Conservation (phyloP, 2,329 filamentous ascomycete genomes). For the Penicillium digitatum region DNA sequence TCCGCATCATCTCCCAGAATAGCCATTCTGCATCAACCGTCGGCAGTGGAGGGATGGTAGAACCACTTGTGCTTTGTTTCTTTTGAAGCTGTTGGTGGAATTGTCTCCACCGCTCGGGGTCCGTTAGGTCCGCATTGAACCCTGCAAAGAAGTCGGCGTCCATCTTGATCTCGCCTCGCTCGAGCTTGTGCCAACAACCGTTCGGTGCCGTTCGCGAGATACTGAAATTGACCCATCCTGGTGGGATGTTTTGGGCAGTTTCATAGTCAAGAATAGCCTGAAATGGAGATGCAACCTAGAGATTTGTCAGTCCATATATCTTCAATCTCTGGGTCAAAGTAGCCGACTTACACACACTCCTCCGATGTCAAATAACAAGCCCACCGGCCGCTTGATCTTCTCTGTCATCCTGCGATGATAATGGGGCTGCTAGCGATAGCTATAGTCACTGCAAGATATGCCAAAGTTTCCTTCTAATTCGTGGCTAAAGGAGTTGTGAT, state of each 20-base stretch:
- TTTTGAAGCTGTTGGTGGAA: slow-evolving; percentile 46
- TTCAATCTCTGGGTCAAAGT: background rate
- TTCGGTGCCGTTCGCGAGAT: slow-evolving; percentile 73
- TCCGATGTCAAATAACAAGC: slow-evolving; percentile 89
- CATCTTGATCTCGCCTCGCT: slow-evolving; percentile 75
- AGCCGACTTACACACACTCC: slow-evolving; percentile 77
- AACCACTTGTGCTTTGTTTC: slow-evolving; percentile 22
- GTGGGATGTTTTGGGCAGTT: slow-evolving; percentile 66
- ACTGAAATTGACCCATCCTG: slow-evolving; percentile 86
- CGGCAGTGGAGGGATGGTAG: slow-evolving; percentile 60
- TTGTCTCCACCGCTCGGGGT: slow-evolving; percentile 62
- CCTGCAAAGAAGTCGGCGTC: slow-evolving; percentile 69
- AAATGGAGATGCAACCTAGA: slow-evolving; percentile 81
- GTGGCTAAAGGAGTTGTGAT: background rate
- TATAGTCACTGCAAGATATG: background rate
- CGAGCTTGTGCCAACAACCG: slow-evolving; percentile 84
- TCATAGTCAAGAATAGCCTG: slow-evolving; percentile 93
- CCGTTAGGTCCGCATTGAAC: slow-evolving; percentile 71
- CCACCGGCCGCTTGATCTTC: slow-evolving; percentile 56
- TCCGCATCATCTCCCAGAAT: slow-evolving; percentile 88
- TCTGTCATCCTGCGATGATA: slow-evolving; percentile 34
- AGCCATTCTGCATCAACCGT: slow-evolving; percentile 71
- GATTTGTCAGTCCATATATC: slow-evolving; percentile 6
- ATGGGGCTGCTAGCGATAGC: background rate
- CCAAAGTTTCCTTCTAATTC: background rate